phyloP scores from a whole-genome alignment of 768 basidiomycete species.

The Russula sp. region DNA sequence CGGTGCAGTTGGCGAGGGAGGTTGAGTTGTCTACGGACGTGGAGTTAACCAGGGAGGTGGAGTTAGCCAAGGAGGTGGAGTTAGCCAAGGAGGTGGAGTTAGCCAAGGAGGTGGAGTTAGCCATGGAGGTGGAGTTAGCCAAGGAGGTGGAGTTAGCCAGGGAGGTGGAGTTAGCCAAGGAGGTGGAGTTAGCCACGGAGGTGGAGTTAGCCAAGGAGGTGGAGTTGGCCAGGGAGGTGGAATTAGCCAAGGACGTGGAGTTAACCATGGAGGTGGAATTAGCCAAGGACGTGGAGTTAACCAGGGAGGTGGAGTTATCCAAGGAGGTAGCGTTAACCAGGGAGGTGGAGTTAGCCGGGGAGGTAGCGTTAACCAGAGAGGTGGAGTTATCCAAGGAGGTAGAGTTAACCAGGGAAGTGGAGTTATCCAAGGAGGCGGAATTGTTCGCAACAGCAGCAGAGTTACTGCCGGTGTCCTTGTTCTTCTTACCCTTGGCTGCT shows the following conservation, averaged over 20 bases:
- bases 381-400: constrained; percentile 2
- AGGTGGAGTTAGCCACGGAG: not conserved
- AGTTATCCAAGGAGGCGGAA: no score
- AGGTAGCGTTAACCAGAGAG: not conserved
- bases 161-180: no score
- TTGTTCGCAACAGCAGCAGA: no score
- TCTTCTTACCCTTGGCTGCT: not conserved
- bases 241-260: no score
- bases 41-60: not conserved
- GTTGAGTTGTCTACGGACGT: not conserved
- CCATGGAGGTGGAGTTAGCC: not conserved
- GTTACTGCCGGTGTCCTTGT: not conserved
- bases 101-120: not conserved
- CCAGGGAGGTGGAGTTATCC: not conserved
- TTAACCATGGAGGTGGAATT: no score
- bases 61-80: not conserved
- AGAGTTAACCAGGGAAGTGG: no score
- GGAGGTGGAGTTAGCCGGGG: no score
- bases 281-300: not conserved
- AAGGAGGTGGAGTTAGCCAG: not conserved
- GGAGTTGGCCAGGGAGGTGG: no score
- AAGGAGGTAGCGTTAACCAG: rapidly evolving
- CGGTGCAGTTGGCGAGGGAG: not conserved
- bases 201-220: not conserved
- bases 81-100: not conserved